Conservation (phyloP, 768 basidiomycete species). For the Suillus discolor region DNA sequence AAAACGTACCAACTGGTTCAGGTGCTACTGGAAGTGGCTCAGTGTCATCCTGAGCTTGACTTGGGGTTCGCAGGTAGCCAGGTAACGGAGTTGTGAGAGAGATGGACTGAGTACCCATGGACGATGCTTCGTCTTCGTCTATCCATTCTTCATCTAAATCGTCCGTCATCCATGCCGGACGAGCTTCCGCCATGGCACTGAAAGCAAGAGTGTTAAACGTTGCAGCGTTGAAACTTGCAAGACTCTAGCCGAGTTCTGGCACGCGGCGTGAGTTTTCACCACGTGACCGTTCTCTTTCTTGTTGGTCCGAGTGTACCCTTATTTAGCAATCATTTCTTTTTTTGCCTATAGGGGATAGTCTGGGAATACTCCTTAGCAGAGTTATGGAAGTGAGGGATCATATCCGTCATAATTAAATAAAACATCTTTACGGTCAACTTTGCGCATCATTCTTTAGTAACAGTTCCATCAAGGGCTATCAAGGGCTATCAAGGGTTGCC, state of each 20-base stretch:
- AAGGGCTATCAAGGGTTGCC: slow-evolving; percentile 42
- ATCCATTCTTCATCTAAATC: slow-evolving; percentile 94
- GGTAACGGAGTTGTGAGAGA: slow-evolving; percentile 62
- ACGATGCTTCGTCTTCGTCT: slow-evolving; percentile 48
- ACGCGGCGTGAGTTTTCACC: slow-evolving; percentile 10
- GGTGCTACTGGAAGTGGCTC: slow-evolving; percentile 30
- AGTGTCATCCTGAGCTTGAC: slow-evolving; percentile 35
- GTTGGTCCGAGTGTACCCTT: slow-evolving; percentile 19
- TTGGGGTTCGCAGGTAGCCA: slow-evolving; percentile 47
- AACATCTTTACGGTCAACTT: not conserved
- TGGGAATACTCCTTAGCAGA: not conserved
- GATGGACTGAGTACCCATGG: slow-evolving; percentile 51
- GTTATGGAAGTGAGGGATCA: not conserved
- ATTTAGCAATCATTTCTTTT: slow-evolving; percentile 22
- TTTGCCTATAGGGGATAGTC: not conserved
- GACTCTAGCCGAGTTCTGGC: not conserved
- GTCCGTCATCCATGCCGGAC: slow-evolving; percentile 84
- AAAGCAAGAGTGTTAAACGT: slow-evolving; percentile 12
- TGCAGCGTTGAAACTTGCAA: not conserved
- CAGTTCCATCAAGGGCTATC: slow-evolving; percentile 3
- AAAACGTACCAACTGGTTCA: slow-evolving; percentile 64
- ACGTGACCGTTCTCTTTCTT: slow-evolving; percentile 32
- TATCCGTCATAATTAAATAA: not conserved
- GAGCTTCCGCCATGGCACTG: slow-evolving; percentile 14
- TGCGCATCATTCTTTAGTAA: not conserved